Base-by-base conservation (phyloP, 805 yeast species). In the Lipomyces yamadae region DNA sequence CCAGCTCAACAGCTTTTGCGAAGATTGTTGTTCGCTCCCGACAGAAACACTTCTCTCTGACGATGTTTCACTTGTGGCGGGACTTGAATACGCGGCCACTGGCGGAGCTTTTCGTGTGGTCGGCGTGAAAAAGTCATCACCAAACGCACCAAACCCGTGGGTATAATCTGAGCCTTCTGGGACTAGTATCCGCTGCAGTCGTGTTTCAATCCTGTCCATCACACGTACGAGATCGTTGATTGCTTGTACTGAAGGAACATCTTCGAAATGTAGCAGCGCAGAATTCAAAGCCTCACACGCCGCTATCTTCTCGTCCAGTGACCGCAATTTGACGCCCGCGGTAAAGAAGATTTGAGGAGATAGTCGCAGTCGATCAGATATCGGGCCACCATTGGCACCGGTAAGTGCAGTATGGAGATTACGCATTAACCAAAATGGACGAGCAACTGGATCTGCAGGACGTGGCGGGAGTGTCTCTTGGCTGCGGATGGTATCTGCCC, bases 381-480 rank as follows among this genome's bases (percentile, higher is more conserved):
- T 35, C 30, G 32, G 34, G 1, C 69, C 66, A 13, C 66, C 66
- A 4, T 5, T 30, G 2, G 58, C 54, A 10, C 18, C 5, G 7
- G 61, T 66, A 6, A 66, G 50, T 18, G 62, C 69, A 18, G 32
- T 18, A 32, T 29, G 58, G 4, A 66, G 13, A 24, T 60, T 52
- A 13, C 63, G 61, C 62, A 66, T 66, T 45, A 53, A 52, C 67
- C 64, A 66, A 32, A 57, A 66, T 10, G 57, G 60, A 34, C 60
- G 56, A 10, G 30, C 30, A 11, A 48, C 18, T 8, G 61, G n/a
- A 18, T 54, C 60, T 15, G 32, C 33, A 24, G 64, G 67, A 11
- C 5, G 58, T 7, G 59, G 61, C 11, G 55, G 34, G 30, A 29
- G 30, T 10, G 55, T 7, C 34, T 52, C 48, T 7, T 33, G 35